Conservation (phyloP, 1,139 yeast genomes). For the Kazachstania sp. region DNA sequence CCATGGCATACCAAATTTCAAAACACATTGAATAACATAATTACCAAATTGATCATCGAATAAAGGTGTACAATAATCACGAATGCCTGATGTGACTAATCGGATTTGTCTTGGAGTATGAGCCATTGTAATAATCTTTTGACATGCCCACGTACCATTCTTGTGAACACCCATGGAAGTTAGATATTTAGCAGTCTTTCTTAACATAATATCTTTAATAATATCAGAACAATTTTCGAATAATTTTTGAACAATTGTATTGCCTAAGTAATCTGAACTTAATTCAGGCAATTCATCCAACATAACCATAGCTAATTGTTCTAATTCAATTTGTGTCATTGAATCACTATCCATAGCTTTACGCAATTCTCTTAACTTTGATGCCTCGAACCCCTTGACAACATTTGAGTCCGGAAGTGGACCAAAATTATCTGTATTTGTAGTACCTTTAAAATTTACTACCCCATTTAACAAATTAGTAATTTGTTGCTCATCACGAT, state of each 20-base stretch:
- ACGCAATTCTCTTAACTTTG: conserved; percentile 57
- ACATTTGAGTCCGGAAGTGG: conserved; percentile 61
- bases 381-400: conserved; percentile 74
- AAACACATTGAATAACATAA: conserved; percentile 89
- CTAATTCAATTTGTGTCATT: conserved; percentile 49
- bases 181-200: conserved; percentile 67
- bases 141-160: conserved; percentile 99
- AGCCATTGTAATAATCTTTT: conserved; percentile 79
- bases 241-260: conserved; percentile 87
- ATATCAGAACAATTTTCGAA: conserved; percentile 66
- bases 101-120: conserved; percentile 59
- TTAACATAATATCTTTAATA: conserved; percentile 73
- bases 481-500: conserved; percentile 21
- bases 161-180: conserved; percentile 93
- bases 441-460: conserved; percentile 31
- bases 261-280: conserved; percentile 88
- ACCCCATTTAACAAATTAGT: conserved; percentile 35
- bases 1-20: conserved; percentile 81
- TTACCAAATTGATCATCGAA: conserved; percentile 96
- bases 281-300: conserved; percentile 83
- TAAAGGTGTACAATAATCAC: conserved; percentile 75
- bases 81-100: conserved; percentile 59
- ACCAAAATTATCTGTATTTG: conserved; percentile 46
- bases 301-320: conserved; percentile 78
- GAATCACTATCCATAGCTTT: conserved; percentile 42